These are phyloP conservation scores for Nepenthes mirabilis DNA, from an alignment of 148 eudicot genomes.

Conservation along the genomic window DNA sequence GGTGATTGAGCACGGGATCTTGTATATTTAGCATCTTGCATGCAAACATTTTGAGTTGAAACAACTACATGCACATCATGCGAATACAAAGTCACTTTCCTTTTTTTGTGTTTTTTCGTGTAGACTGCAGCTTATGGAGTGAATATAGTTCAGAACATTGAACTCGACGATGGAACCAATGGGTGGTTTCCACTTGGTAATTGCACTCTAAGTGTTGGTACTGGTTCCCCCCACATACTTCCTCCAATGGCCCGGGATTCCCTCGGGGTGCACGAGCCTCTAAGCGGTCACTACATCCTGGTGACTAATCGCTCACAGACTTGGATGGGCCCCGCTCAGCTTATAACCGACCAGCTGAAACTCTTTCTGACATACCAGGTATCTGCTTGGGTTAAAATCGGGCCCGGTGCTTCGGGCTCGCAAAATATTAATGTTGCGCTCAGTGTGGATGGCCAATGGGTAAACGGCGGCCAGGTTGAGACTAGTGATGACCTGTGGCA, in stretches of 20 bases:
- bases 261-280: constrained; percentile 47
- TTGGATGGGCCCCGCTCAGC: constrained; percentile 99
- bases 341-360: constrained; percentile 65
- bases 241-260: constrained; percentile 81
- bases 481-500: constrained; percentile 61
- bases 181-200: constrained; percentile 84
- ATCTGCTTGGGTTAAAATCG: constrained; percentile 79
- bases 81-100: too few relatives aligned
- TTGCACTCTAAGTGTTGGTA: constrained; percentile 48
- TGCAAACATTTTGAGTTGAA: background rate
- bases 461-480: constrained; percentile 83
- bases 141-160: constrained; percentile 66
- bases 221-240: constrained; percentile 73
- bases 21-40: too few relatives aligned
- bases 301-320: constrained; percentile 72
- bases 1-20: too few relatives aligned
- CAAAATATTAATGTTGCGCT: constrained; percentile 74
- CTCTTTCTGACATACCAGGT: constrained; percentile 83
- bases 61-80: background rate
- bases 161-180: constrained; percentile 59
- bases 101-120: background rate
- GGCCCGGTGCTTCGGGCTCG: constrained; percentile 49
- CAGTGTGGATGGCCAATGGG: constrained; percentile 79
- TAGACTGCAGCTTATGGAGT: constrained; percentile 61
- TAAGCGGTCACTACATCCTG: constrained; percentile 64